A percentile compares a stretch with the other conserved stretches of the same genome.
phyloP scores from a whole-genome alignment of 495 filamentous ascomycete genomes.

The Aspergillus diversus region DNA sequence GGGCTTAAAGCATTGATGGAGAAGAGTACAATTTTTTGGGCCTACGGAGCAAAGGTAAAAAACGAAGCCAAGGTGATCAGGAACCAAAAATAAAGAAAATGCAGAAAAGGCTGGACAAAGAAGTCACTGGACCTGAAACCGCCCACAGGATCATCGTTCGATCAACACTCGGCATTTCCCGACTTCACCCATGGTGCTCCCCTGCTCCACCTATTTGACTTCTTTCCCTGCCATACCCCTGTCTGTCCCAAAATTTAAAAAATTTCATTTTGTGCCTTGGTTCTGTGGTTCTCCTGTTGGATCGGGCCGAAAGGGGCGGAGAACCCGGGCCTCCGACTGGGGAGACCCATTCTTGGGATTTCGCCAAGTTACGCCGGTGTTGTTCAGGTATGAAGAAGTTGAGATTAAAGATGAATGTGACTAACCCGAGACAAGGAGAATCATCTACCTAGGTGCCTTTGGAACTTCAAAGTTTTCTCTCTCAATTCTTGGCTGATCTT shows the following conservation, averaged over 20 bases:
- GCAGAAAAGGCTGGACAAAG: background rate
- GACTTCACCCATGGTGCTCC: background rate
- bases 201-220: background rate
- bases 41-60: background rate
- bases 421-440: too few relatives aligned
- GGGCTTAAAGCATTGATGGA: too few relatives aligned
- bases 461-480: too few relatives aligned
- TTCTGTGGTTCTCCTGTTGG: background rate
- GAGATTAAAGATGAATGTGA: too few relatives aligned
- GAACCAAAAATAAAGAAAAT: background rate
- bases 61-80: background rate
- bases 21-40: too few relatives aligned
- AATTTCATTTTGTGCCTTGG: background rate
- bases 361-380: background rate
- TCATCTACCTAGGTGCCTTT: too few relatives aligned
- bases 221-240: background rate
- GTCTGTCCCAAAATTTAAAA: background rate
- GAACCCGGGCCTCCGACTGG: constrained; percentile 4
- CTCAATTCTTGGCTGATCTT: too few relatives aligned
- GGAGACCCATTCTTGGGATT: background rate
- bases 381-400: background rate
- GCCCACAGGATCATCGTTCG: background rate
- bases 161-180: background rate
- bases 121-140: background rate
- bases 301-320: constrained; percentile 10